phyloP scores from a whole-genome alignment of 345 rosid genomes.

The Eucalyptus shirleyi region DNA sequence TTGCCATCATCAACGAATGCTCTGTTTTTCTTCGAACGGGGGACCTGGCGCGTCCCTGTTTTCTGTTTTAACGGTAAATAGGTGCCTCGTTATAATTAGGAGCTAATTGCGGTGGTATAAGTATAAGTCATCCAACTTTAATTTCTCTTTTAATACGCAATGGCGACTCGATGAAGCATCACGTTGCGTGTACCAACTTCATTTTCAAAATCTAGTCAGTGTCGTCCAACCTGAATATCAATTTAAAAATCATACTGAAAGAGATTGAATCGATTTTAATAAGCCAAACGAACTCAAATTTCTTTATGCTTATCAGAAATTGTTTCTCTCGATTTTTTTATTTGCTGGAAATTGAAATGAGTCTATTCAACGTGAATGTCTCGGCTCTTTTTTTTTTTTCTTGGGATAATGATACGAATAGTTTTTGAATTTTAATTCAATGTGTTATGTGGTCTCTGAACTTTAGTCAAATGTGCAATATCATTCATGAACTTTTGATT shows the following conservation, averaged over 20 bases:
- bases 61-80: background rate
- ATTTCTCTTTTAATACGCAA: background rate
- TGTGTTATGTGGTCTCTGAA: accelerated
- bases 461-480: no score
- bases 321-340: background rate
- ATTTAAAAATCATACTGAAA: background rate
- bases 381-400: background rate
- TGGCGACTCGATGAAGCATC: background rate
- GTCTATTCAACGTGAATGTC: background rate
- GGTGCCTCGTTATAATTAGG: background rate
- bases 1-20: background rate
- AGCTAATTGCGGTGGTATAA: background rate
- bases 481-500: accelerated
- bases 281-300: background rate
- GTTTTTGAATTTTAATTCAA: no score
- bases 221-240: background rate
- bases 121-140: background rate
- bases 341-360: background rate
- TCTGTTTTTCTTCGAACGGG: background rate
- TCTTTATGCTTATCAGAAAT: background rate
- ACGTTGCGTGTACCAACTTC: background rate
- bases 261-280: background rate
- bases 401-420: no score
- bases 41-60: background rate
- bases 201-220: background rate